Evolutionary conservation across 495 filamentous ascomycete genomes (phyloP).

Genomic region (Neurospora tetrasperma): DNA sequence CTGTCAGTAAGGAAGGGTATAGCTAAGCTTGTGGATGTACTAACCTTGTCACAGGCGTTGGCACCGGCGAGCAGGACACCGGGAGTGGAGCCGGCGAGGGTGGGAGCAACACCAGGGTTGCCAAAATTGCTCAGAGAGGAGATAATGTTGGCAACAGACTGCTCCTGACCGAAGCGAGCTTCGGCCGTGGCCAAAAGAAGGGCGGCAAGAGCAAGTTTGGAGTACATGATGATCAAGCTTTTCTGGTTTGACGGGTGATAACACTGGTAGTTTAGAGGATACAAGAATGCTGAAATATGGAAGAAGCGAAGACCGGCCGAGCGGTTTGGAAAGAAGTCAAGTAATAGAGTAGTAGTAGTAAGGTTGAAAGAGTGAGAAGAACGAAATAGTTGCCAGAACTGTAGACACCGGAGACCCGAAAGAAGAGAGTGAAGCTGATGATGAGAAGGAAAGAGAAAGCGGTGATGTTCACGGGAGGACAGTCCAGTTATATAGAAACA

Average conservation of each 20-base stretch:
- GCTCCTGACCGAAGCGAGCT: constrained; percentile 48
- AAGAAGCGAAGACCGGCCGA: constrained; percentile 28
- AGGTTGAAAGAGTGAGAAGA: constrained; percentile 32
- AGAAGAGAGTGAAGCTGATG: constrained; percentile 19
- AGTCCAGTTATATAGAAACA: constrained; percentile 21
- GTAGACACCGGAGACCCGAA: constrained; percentile 24
- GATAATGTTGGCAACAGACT: constrained; percentile 33
- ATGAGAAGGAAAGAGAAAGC: constrained; percentile 29
- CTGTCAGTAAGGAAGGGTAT: background rate
- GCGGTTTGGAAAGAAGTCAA: constrained; percentile 22
- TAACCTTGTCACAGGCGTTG: constrained; percentile 46
- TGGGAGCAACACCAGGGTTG: constrained; percentile 41
- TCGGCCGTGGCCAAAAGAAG: constrained; percentile 37
- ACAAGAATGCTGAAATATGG: constrained; percentile 14
- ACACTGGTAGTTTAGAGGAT: constrained; percentile 8
- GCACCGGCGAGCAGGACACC: constrained; percentile 45
- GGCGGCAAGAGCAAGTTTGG: constrained; percentile 31
- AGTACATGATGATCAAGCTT: constrained; percentile 31
- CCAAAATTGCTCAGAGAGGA: constrained; percentile 36
- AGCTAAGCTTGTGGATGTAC: background rate
- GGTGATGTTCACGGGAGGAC: background rate
- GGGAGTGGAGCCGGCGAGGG: constrained; percentile 43
- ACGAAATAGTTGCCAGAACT: constrained; percentile 42
- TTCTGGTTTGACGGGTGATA: constrained; percentile 13
- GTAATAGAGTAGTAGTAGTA: background rate